Evolutionary conservation across 169 alveolate genomes (phyloP).

Genomic region (Plasmodium ovale): DNA sequence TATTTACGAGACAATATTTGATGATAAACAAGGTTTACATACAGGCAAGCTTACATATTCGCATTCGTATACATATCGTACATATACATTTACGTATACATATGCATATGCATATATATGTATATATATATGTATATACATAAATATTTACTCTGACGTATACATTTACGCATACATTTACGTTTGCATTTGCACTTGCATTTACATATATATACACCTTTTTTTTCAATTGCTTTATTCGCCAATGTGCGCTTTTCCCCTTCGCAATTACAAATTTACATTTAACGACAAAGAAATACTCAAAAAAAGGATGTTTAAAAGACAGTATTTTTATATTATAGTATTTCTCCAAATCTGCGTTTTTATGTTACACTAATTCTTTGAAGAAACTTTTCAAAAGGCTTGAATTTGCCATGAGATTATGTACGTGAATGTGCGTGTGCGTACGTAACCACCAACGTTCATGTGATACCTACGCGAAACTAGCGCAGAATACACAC

Average conservation of each 20-base stretch:
- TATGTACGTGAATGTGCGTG: neutral
- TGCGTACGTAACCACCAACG: neutral
- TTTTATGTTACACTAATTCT: neutral
- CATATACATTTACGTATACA: too few species aligned
- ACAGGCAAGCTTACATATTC: too few species aligned
- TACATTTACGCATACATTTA: too few species aligned
- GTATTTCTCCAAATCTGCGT: neutral
- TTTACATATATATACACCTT: constrained; percentile 4
- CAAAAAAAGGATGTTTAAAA: neutral
- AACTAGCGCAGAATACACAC: neutral
- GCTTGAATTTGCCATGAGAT: neutral
- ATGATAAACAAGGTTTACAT: neutral
- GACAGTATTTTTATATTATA: constrained; percentile 30
- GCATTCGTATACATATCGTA: too few species aligned
- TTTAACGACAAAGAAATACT: too few species aligned
- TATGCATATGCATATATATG: too few species aligned
- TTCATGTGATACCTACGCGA: neutral
- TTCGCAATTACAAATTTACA: constrained; percentile 14
- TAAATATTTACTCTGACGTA: too few species aligned
- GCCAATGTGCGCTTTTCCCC: neutral
- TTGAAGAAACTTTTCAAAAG: neutral
- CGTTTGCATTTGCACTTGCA: too few species aligned
- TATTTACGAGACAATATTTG: neutral
- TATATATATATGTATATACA: too few species aligned
- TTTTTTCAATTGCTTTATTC: constrained; percentile 2